Conservation (phyloP, 495 filamentous ascomycete genomes). For the Annulohypoxylon stygium region DNA sequence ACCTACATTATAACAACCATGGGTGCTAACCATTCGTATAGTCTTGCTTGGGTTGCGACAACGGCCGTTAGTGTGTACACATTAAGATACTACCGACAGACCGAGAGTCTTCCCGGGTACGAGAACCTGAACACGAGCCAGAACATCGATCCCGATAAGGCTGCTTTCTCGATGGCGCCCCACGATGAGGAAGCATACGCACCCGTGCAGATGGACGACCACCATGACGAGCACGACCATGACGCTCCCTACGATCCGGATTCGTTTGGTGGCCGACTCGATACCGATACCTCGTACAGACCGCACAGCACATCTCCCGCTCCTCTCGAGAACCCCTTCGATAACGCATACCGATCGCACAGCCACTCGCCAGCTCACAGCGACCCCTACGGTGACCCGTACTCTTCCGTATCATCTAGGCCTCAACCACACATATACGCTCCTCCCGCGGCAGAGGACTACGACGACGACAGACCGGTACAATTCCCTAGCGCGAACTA, state of each 20-base stretch:
- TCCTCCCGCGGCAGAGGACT: conserved; percentile 55
- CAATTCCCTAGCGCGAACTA: conserved; percentile 61
- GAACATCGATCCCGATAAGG: conserved; percentile 70
- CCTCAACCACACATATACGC: conserved; percentile 52
- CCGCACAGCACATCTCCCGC: conserved; percentile 50
- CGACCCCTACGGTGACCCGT: conserved; percentile 54
- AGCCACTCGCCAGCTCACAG: conserved; percentile 43
- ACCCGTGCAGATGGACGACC: conserved; percentile 60
- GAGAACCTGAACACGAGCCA: conserved; percentile 66
- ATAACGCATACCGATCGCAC: conserved; percentile 53
- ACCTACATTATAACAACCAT: conserved; percentile 7
- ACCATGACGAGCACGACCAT: conserved; percentile 55
- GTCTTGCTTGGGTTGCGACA: conserved; percentile 80
- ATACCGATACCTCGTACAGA: conserved; percentile 50
- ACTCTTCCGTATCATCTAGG: conserved; percentile 38
- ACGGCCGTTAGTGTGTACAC: conserved; percentile 81
- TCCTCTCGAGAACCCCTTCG: conserved; percentile 60
- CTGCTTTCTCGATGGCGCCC: conserved; percentile 67
- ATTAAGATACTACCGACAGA: conserved; percentile 80
- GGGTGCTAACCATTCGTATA: conserved; percentile 51
- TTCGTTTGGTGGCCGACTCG: conserved; percentile 51
- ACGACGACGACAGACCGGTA: conserved; percentile 55
- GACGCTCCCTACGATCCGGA: conserved; percentile 51
- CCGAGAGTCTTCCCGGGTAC: conserved; percentile 80
- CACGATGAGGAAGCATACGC: conserved; percentile 68